Conservation (phyloP, 2,329 filamentous ascomycete species). For the Venturia pyrina region DNA sequence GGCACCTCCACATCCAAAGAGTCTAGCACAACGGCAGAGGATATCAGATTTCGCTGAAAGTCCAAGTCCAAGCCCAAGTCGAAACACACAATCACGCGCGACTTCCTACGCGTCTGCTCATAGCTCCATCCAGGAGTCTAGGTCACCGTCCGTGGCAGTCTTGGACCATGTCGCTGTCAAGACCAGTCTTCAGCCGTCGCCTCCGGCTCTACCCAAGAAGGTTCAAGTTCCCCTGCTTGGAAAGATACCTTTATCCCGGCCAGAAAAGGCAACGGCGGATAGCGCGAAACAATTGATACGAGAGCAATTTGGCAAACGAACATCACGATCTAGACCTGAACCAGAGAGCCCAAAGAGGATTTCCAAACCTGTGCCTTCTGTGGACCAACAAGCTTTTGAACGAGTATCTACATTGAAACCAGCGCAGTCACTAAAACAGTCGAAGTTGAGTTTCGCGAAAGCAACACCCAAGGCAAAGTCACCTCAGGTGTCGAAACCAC, state of each 20-base stretch:
- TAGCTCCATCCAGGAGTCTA: not conserved
- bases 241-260: not conserved
- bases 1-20: not conserved
- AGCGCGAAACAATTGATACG: not conserved
- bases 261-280: not conserved
- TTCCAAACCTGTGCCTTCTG: not conserved
- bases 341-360: not conserved
- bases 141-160: not conserved
- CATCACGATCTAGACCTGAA: not conserved
- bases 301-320: not conserved
- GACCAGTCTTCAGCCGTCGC: not conserved
- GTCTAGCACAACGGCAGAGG: not conserved
- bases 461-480: not conserved
- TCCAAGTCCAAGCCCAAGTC: not conserved
- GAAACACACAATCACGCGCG: not conserved
- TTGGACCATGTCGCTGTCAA: not conserved
- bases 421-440: not conserved
- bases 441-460: not conserved
- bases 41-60: not conserved
- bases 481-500: not conserved
- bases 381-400: not conserved
- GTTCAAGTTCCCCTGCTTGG: not conserved
- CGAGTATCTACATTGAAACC: not conserved
- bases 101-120: slow-evolving; percentile 1
- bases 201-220: not conserved